Evolutionary conservation across 306 rosid genomes (phyloP).

Genomic region (Adenanthera pavonina): DNA sequence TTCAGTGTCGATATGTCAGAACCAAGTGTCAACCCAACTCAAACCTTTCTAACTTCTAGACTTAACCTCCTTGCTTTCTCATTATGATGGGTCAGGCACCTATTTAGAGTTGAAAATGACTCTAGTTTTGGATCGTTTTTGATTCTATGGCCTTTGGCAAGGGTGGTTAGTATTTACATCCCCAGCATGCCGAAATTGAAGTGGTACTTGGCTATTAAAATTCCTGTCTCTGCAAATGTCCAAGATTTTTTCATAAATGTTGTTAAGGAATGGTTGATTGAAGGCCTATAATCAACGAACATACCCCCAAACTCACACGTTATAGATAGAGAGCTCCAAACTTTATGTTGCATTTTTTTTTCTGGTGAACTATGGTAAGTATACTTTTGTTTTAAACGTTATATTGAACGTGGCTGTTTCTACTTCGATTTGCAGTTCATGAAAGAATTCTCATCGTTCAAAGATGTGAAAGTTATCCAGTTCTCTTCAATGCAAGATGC

Average conservation of each 20-base stretch:
- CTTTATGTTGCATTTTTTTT: background rate
- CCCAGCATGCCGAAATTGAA: background rate
- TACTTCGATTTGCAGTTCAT: slow-evolving; percentile 60
- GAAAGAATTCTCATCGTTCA: slow-evolving; percentile 75
- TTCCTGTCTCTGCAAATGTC: background rate
- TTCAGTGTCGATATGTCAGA: background rate
- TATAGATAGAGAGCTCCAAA: background rate
- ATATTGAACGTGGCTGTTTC: slow-evolving; percentile 29
- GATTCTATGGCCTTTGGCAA: background rate
- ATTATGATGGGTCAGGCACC: background rate
- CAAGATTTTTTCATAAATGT: too few species aligned
- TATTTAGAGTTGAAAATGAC: background rate
- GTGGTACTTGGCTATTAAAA: background rate
- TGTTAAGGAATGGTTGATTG: background rate
- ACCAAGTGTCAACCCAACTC: background rate
- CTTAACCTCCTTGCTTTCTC: background rate
- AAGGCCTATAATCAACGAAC: background rate
- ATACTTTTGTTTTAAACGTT: slow-evolving; percentile 10
- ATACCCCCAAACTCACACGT: background rate
- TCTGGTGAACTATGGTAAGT: background rate
- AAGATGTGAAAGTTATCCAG: slow-evolving; percentile 84
- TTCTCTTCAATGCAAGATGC: slow-evolving; percentile 94
- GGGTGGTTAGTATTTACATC: background rate
- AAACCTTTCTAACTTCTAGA: background rate
- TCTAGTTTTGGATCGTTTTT: background rate